phyloP scores from a whole-genome alignment of 805 yeast species.

The Naumovozyma castellii region DNA sequence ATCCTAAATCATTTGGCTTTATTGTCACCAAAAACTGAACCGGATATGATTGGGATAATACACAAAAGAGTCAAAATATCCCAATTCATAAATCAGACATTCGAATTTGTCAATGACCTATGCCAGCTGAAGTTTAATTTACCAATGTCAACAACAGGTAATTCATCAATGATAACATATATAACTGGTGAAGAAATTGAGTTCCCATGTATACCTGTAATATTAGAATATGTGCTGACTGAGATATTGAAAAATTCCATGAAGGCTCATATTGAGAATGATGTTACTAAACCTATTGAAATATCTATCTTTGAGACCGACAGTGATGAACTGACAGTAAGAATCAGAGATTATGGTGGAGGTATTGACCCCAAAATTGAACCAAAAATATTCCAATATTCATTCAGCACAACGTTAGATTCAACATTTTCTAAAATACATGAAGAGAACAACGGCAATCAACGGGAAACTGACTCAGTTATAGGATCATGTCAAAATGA shows the following conservation, averaged over 20 bases:
- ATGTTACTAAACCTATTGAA: conserved; percentile 22
- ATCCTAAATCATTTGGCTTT: conserved; percentile 78
- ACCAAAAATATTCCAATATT: conserved; percentile 68
- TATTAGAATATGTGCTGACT: conserved; percentile 76
- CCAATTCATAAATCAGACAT: conserved; percentile 51
- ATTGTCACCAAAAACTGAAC: conserved; percentile 31
- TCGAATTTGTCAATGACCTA: conserved; percentile 72
- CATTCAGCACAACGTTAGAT: conserved; percentile 56
- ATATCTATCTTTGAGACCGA: conserved; percentile 25
- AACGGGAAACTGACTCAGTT: background rate
- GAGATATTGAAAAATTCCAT: conserved; percentile 83
- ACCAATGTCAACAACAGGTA: conserved; percentile 14
- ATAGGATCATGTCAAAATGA: background rate
- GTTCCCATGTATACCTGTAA: conserved; percentile 80
- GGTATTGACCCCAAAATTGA: conserved; percentile 69
- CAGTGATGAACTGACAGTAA: conserved; percentile 46
- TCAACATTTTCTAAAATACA: conserved; percentile 18
- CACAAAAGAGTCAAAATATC: conserved; percentile 59
- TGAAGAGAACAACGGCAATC: background rate
- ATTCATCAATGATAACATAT: background rate
- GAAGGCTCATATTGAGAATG: conserved; percentile 76
- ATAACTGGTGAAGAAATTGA: conserved; percentile 47
- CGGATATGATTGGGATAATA: conserved; percentile 45
- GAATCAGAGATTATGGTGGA: conserved; percentile 80
- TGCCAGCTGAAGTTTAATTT: conserved; percentile 77